Conservation (phyloP, 768 basidiomycete genomes). For the Termitomyces sp. region DNA sequence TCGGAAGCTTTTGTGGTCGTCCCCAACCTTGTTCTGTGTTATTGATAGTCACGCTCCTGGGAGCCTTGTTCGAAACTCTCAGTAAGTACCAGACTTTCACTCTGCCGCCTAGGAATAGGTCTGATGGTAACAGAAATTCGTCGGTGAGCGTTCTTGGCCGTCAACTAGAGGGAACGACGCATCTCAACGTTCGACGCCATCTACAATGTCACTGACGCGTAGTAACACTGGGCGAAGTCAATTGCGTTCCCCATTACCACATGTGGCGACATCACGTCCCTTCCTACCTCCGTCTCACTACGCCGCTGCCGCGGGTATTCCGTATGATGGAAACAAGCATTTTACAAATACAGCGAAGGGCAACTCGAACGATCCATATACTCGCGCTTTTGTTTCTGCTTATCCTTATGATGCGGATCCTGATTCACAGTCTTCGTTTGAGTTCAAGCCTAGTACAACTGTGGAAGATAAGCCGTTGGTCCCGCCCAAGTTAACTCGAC, state of each 20-base stretch:
- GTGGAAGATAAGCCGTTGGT: constrained; percentile 12
- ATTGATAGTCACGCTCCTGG: background rate
- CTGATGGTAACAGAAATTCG: background rate
- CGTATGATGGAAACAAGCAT: constrained; percentile 12
- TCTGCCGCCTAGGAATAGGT: background rate
- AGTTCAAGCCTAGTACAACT: constrained; percentile 18
- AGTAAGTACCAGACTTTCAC: background rate
- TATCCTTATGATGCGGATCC: constrained; percentile 21
- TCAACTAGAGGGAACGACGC: background rate
- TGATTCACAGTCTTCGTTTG: constrained; percentile 30
- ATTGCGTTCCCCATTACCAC: constrained; percentile 39
- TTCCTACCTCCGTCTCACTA: constrained; percentile 58
- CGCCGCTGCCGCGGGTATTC: constrained; percentile 45
- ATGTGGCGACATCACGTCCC: constrained; percentile 31
- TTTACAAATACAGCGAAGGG: background rate
- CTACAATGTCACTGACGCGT: constrained; percentile 21
- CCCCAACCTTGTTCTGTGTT: background rate
- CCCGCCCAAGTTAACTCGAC: constrained; percentile 15
- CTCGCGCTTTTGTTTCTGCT: constrained; percentile 19
- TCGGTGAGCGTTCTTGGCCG: background rate
- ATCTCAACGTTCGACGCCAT: background rate
- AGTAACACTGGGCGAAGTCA: constrained; percentile 29
- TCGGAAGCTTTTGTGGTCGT: background rate
- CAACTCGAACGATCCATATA: constrained; percentile 9
- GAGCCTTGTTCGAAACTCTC: background rate